These are phyloP conservation scores for Abrus pulchellus DNA, from an alignment of 306 rosid genomes.

Conservation along the genomic window DNA sequence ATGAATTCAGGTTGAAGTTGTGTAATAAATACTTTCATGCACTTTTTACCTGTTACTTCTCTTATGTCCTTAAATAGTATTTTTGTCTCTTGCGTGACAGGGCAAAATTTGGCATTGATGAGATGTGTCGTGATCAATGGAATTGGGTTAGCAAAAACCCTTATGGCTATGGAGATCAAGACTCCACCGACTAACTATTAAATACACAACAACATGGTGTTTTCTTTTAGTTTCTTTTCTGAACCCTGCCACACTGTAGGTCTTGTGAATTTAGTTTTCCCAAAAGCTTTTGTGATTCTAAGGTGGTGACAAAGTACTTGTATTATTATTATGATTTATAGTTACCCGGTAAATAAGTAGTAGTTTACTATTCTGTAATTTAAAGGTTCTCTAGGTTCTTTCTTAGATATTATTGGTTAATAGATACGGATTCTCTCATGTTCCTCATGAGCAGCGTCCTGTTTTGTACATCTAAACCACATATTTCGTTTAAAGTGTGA, in stretches of 20 bases:
- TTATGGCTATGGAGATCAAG: slow-evolving; percentile 77
- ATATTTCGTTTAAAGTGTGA: slow-evolving; percentile 37
- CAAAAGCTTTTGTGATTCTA: slow-evolving; percentile 22
- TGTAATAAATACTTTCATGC: background rate
- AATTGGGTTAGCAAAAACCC: slow-evolving; percentile 99
- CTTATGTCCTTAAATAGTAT: background rate
- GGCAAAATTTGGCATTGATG: slow-evolving; percentile 85
- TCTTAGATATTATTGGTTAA: slow-evolving; percentile 38
- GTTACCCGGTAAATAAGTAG: slow-evolving; percentile 54
- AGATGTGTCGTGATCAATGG: slow-evolving; percentile 99
- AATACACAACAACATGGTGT: background rate
- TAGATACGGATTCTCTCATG: slow-evolving; percentile 35
- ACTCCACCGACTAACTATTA: slow-evolving; percentile 48
- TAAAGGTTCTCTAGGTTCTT: slow-evolving; percentile 41
- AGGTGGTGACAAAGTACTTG: slow-evolving; percentile 45
- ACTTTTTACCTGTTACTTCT: background rate
- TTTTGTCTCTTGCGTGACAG: slow-evolving; percentile 57
- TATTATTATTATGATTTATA: slow-evolving; percentile 46
- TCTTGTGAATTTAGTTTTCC: slow-evolving; percentile 53
- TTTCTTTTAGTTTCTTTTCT: slow-evolving; percentile 36
- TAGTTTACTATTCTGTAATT: slow-evolving; percentile 47
- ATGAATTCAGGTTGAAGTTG: background rate
- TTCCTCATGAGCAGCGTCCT: slow-evolving; percentile 36
- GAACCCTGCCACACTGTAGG: slow-evolving; percentile 51
- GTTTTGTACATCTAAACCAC: slow-evolving; percentile 50